Base-by-base conservation (phyloP, 257 asterid genomes). In the Handroanthus guayacan region DNA sequence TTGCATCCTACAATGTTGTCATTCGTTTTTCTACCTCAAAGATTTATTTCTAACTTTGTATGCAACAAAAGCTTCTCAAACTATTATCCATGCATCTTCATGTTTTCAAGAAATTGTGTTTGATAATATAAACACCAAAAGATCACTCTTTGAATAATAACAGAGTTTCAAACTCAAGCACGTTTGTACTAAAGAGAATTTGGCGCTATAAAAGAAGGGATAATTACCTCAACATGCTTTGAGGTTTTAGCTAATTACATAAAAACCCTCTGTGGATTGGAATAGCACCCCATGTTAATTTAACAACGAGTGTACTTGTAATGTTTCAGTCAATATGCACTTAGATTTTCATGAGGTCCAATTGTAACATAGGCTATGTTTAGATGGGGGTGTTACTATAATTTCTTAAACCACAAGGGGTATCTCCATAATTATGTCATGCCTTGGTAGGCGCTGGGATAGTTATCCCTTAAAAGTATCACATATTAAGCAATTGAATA, bases 1-100 rank as follows among this genome's bases (percentile, higher is more conserved):
- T 95, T 55, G 96, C 98, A 75, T 95, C 99, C 99, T 95, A 81
- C 82, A 75, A 78, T 61, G n/a, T 38, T 45, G 70, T 34, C 75
- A 68, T 74, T 47, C 39, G 12, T 48, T 72, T 74, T 50, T 39
- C 62, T 48, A 62, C 13, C 62, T 74, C 14, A 75, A 14, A 41
- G 17, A 57, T 62, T 17, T 39, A 39, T 75, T 38, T 75, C 43
- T 36, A 50, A 36, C 36, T 62, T 14, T 41, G 47, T 18, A 62
- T 48, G 47, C 10, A 57, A 55, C 13, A 71, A 48, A 48, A 64
- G 52, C 70, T 39, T 44, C 48, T 71, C 76, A 17, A 20, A 62
- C 45, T 62, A 31, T 57, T 17, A 67, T 66, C 5, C 4, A 2
- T 18, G 5, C 3, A 17, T 25, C 4, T 25, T 17, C 7, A 39